Conservation (phyloP, 2,329 filamentous ascomycete species). For the Penicillium italicum region DNA sequence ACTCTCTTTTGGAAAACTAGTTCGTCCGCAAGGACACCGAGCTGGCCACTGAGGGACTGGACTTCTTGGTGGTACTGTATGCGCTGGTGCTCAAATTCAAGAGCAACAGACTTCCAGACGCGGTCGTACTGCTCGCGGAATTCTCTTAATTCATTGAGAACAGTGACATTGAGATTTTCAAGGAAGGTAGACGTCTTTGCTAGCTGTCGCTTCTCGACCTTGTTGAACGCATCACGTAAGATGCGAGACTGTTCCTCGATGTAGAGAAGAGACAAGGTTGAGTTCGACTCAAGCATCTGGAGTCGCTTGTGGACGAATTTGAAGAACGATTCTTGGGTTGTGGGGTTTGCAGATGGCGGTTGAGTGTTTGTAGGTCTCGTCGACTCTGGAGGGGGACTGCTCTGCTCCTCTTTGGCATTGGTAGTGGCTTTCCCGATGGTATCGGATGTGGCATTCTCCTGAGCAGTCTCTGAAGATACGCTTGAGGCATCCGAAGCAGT, state of each 20-base stretch:
- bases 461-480: constrained; percentile 15
- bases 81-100: constrained; percentile 83
- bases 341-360: constrained; percentile 61
- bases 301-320: constrained; percentile 93
- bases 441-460: constrained; percentile 25
- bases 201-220: constrained; percentile 82
- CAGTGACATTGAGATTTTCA: constrained; percentile 79
- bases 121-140: constrained; percentile 89
- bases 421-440: constrained; percentile 20
- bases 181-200: constrained; percentile 79
- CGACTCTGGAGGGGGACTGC: constrained; percentile 29
- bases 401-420: constrained; percentile 32
- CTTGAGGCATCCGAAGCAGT: constrained; percentile 17
- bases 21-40: constrained; percentile 91
- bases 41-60: constrained; percentile 71
- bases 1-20: constrained; percentile 80
- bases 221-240: constrained; percentile 78
- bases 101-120: constrained; percentile 91
- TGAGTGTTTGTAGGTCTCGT: constrained; percentile 43
- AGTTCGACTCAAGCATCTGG: constrained; percentile 85
- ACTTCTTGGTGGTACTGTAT: constrained; percentile 81
- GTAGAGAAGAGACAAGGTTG: constrained; percentile 87
- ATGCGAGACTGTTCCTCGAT: constrained; percentile 94
- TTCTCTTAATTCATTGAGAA: constrained; percentile 72
- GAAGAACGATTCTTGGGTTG: constrained; percentile 96